Conservation (phyloP, 345 rosid genomes). For the Geranium brycei region DNA sequence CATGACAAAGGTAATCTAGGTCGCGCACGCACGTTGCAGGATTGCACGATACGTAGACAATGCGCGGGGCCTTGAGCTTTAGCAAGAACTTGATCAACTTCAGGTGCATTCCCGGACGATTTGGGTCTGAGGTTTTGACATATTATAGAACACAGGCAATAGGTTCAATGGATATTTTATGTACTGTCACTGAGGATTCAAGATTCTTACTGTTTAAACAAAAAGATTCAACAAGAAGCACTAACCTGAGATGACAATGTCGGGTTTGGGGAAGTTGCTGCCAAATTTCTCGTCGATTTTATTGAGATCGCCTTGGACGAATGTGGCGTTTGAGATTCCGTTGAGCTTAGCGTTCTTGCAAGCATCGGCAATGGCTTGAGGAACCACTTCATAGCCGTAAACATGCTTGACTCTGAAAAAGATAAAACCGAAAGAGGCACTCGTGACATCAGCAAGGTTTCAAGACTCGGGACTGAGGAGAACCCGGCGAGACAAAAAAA, state of each 20-base stretch:
- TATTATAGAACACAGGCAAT: not conserved
- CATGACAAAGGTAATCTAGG: constrained; percentile 91
- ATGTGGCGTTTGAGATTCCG: constrained; percentile 65
- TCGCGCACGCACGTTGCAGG: constrained; percentile 91
- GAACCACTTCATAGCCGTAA: constrained; percentile 86
- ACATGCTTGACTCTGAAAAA: constrained; percentile 58
- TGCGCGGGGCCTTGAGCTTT: constrained; percentile 63
- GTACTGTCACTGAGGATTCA: not conserved
- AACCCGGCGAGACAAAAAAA: too few relatives aligned
- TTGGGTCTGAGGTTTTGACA: constrained; percentile 53
- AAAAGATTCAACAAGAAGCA: not conserved
- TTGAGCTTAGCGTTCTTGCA: constrained; percentile 61
- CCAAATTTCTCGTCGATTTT: constrained; percentile 81
- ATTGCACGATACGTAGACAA: constrained; percentile 82
- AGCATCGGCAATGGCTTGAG: constrained; percentile 83
- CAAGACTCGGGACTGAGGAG: too few relatives aligned
- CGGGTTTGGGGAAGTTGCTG: constrained; percentile 64
- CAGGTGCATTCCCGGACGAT: constrained; percentile 96
- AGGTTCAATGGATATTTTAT: not conserved
- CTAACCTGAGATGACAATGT: constrained; percentile 71
- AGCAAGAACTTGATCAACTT: constrained; percentile 76
- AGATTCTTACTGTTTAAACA: not conserved
- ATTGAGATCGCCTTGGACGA: constrained; percentile 86
- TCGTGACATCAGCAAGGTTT: too few relatives aligned
- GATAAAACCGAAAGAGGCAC: not conserved